Conservation (phyloP, 164 flowering plant genomes). For the Hamamelis virginiana region DNA sequence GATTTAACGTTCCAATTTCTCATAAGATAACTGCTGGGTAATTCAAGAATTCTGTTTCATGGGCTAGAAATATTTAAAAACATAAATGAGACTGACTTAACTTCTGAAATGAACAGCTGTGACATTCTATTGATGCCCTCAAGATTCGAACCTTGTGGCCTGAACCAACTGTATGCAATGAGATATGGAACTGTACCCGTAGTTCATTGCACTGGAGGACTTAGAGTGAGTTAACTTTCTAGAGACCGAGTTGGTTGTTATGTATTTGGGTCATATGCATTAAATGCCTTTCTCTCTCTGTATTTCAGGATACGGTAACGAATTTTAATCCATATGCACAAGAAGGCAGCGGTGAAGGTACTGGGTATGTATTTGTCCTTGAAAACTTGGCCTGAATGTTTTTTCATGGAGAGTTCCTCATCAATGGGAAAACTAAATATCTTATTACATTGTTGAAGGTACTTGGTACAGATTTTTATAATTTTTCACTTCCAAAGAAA, state of each 20-base stretch:
- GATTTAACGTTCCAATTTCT: constrained; percentile 87
- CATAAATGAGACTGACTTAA: not conserved
- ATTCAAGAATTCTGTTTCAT: not conserved
- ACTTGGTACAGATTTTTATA: no score
- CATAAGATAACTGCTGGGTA: constrained; percentile 96
- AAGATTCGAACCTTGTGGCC: constrained; percentile 96
- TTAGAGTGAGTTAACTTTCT: constrained; percentile 59
- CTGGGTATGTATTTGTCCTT: constrained; percentile 59
- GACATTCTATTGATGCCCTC: constrained; percentile 97
- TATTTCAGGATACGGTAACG: constrained; percentile 77
- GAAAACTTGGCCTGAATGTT: not conserved
- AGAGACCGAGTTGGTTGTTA: not conserved
- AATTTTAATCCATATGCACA: constrained; percentile 70
- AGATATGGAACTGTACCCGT: constrained; percentile 94
- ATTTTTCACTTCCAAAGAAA: no score
- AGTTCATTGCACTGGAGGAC: constrained; percentile 94
- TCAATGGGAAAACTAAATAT: no score
- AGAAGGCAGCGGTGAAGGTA: constrained; percentile 68
- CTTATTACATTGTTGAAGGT: no score
- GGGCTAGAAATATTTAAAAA: not conserved
- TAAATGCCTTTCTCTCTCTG: not conserved
- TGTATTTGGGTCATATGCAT: not conserved
- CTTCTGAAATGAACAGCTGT: constrained; percentile 52
- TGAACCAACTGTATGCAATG: constrained; percentile 97
- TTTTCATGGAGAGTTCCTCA: not conserved